These are phyloP conservation scores for Colletotrichum navitas DNA, from an alignment of 2,329 filamentous ascomycete species.

Conservation along the genomic window DNA sequence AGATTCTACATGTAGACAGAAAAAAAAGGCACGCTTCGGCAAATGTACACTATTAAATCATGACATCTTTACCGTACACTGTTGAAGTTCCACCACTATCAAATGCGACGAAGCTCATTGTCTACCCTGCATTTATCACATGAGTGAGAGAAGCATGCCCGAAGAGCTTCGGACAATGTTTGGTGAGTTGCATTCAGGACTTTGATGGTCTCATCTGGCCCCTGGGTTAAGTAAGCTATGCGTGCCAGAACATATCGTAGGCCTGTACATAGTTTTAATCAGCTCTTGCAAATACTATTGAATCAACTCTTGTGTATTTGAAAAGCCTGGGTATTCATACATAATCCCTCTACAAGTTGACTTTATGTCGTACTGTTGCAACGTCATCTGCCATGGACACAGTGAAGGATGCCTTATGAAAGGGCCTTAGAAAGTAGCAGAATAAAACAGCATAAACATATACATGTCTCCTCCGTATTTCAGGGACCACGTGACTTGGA, in stretches of 20 bases:
- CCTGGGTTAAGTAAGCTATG: neutral
- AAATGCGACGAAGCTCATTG: neutral
- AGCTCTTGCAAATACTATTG: neutral
- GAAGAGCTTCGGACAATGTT: too few species aligned
- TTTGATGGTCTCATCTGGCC: neutral
- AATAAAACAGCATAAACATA: neutral
- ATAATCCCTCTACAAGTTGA: neutral
- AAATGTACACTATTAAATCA: slow-evolving; percentile 51
- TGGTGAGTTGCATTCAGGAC: neutral
- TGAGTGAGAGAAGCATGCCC: too few species aligned
- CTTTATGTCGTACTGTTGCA: neutral
- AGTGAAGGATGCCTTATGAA: neutral
- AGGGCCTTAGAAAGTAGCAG: neutral
- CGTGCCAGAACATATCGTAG: neutral
- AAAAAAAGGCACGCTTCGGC: slow-evolving; percentile 45
- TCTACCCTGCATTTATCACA: neutral
- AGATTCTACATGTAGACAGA: slow-evolving; percentile 49
- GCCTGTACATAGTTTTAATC: neutral
- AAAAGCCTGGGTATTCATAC: too few species aligned
- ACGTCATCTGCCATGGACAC: neutral
- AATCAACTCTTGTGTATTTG: neutral
- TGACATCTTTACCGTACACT: slow-evolving; percentile 14
- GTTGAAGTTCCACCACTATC: neutral
- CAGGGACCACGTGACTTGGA: neutral
- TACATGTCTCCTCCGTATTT: neutral